These are phyloP conservation scores for Lasiosphaeria ovina DNA, from an alignment of 495 filamentous ascomycete species.

Conservation along the genomic window DNA sequence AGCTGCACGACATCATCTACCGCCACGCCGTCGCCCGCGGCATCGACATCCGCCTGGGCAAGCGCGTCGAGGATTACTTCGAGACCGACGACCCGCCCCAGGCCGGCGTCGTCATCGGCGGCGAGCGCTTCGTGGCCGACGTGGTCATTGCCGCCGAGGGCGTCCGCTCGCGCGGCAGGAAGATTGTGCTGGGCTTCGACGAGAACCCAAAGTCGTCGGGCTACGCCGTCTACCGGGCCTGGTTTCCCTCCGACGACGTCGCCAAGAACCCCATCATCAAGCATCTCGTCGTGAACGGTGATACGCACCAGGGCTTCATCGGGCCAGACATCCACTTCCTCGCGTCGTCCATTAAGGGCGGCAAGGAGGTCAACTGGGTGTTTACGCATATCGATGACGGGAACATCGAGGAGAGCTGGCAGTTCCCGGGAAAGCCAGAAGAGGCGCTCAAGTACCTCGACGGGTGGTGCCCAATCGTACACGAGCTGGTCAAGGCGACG, in stretches of 20 bases:
- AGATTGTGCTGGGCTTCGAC: slow-evolving; percentile 61
- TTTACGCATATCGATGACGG: slow-evolving; percentile 56
- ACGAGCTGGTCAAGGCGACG: slow-evolving; percentile 58
- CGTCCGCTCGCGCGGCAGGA: slow-evolving; percentile 57
- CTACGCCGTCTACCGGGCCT: slow-evolving; percentile 59
- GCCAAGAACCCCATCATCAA: slow-evolving; percentile 60
- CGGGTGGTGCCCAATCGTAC: slow-evolving; percentile 64
- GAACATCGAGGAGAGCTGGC: slow-evolving; percentile 60
- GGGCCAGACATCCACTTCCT: slow-evolving; percentile 66
- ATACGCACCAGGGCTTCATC: slow-evolving; percentile 59
- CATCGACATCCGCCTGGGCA: slow-evolving; percentile 54
- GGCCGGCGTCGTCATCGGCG: slow-evolving; percentile 54
- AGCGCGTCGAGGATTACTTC: slow-evolving; percentile 59
- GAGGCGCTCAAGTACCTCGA: slow-evolving; percentile 59
- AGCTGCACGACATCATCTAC: slow-evolving; percentile 61
- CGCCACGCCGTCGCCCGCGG: slow-evolving; percentile 55
- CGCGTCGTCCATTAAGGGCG: slow-evolving; percentile 59
- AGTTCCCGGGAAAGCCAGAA: slow-evolving; percentile 56
- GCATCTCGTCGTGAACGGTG: slow-evolving; percentile 62
- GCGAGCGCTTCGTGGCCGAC: slow-evolving; percentile 51
- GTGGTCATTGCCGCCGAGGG: slow-evolving; percentile 64
- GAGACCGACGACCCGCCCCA: slow-evolving; percentile 47
- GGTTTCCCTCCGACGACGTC: slow-evolving; percentile 60
- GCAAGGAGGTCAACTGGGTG: slow-evolving; percentile 68
- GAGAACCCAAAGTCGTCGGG: slow-evolving; percentile 59